Base-by-base conservation (phyloP, 1,284 basidiomycete species). In the Cryptococcus sp. region DNA sequence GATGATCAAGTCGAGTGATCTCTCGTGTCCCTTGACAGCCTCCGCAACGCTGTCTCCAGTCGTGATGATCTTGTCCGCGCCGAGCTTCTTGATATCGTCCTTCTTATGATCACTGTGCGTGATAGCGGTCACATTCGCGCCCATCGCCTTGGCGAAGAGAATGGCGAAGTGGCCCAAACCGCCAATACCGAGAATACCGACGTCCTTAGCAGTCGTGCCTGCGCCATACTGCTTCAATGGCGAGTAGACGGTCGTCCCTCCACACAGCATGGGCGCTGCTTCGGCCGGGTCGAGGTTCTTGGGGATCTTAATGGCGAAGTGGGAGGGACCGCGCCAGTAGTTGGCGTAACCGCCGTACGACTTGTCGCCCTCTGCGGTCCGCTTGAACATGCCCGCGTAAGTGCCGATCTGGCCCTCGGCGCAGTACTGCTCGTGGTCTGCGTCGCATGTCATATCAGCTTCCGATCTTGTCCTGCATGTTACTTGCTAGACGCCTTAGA, bases 61-160 rank as follows among this genome's bases (percentile, higher is more conserved):
- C 7, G 71, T 74, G 49, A 79, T 72, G 61, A 76, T 75, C 23
- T 65, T 61, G 23, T 53, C 50, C 2, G 73, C 80, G 17, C 81
- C 81, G 72, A 82, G 47, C 77, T 67, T 78, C 66, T 76, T 69
- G 2, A 81, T 81, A 59, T 82, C 81, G 19, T 75, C 77, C 82
- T 74, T 85, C 72, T 83, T 83, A 45, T 56, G 62, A 38, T 75
- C 70, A 1, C 76, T 75, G 70, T 82, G 81, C 3, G 78, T 79
- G 72, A 83, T 85, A 15, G 82, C 86, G 13, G 82, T 82, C 11
- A 87, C 84, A 41, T 86, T 82, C 3, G 84, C 83, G 7, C 84
- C 85, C 50, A 86, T 72, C 1, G 85, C 84, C 45, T 80, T 80
- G 17, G 84, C 84, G 27, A 65, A 64, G 15, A 70, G 54, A 47